Percentiles rank a stretch among this genome's conserved stretches.
phyloP scores from a whole-genome alignment of 768 basidiomycete species.

The Leccinum obscurum region DNA sequence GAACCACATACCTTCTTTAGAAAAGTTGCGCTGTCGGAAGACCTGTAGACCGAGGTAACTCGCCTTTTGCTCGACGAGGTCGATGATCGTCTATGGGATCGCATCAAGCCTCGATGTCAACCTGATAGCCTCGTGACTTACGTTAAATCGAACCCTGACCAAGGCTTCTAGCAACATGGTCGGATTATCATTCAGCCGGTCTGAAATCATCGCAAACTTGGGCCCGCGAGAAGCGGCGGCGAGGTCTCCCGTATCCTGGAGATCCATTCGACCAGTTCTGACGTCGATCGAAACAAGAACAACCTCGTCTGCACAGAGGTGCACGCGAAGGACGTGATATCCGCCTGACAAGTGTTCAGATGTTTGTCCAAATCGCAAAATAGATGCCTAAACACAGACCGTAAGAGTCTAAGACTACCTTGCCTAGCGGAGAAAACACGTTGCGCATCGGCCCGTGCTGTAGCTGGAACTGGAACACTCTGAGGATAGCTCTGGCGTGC shows the following conservation, averaged over 20 bases:
- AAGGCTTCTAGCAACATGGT: slow-evolving; percentile 55
- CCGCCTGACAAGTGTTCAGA: slow-evolving; percentile 43
- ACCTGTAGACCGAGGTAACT: slow-evolving; percentile 79
- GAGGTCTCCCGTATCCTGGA: slow-evolving; percentile 81
- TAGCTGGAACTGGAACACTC: slow-evolving; percentile 54
- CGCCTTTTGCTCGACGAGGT: slow-evolving; percentile 84
- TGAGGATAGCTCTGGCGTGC: slow-evolving; percentile 66
- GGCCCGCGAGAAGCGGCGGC: slow-evolving; percentile 71
- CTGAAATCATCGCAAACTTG: slow-evolving; percentile 58
- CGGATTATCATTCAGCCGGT: slow-evolving; percentile 72
- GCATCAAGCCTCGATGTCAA: neutral
- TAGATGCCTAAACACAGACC: slow-evolving; percentile 41
- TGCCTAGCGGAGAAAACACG: slow-evolving; percentile 63
- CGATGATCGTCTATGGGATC: slow-evolving; percentile 74
- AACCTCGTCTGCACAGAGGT: slow-evolving; percentile 74
- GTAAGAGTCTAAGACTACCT: slow-evolving; percentile 54
- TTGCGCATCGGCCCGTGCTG: slow-evolving; percentile 48
- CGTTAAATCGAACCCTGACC: slow-evolving; percentile 58
- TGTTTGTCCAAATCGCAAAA: neutral
- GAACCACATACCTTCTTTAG: slow-evolving; percentile 52
- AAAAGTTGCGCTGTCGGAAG: slow-evolving; percentile 67
- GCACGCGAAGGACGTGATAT: slow-evolving; percentile 59
- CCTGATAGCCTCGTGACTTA: slow-evolving; percentile 37
- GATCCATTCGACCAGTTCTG: slow-evolving; percentile 73
- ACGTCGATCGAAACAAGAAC: slow-evolving; percentile 78